phyloP scores from a whole-genome alignment of 208 protist species.

The Naegleria lovaniensis region DNA sequence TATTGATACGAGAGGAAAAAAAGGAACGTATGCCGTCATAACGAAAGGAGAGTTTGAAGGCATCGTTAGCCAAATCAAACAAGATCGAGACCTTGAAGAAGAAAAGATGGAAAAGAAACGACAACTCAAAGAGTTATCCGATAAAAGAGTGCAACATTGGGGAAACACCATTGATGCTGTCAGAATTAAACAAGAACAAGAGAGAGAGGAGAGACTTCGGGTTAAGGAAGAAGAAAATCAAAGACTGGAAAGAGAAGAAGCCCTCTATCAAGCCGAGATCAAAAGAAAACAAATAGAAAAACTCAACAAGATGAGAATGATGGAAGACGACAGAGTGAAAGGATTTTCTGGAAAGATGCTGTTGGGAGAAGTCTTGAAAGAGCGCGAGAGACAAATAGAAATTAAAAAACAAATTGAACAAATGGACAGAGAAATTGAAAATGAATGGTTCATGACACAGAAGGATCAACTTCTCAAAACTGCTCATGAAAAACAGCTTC shows the following conservation, averaged over 20 bases:
- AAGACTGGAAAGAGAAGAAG: slow-evolving; percentile 5
- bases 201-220: neutral
- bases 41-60: neutral
- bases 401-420: neutral
- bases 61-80: neutral
- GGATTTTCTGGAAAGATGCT: neutral
- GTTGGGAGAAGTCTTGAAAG: neutral
- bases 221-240: neutral
- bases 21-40: neutral
- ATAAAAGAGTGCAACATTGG: neutral
- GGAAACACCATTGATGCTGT: slow-evolving; percentile 5
- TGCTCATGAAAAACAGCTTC: neutral
- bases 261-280: neutral
- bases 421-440: neutral
- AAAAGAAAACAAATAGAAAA: slow-evolving; percentile 24
- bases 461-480: neutral
- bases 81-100: neutral
- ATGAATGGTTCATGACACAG: neutral
- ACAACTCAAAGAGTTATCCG: neutral
- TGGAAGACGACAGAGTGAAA: slow-evolving; percentile 1
- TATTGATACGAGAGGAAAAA: neutral
- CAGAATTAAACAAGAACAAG: neutral
- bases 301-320: neutral
- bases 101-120: neutral
- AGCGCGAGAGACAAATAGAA: neutral